Percentiles rank a stretch among this genome's conserved stretches.
These are phyloP conservation scores for Acanthamoeba triangularis DNA, from an alignment of 208 protist genomes.

Conservation along the genomic window DNA sequence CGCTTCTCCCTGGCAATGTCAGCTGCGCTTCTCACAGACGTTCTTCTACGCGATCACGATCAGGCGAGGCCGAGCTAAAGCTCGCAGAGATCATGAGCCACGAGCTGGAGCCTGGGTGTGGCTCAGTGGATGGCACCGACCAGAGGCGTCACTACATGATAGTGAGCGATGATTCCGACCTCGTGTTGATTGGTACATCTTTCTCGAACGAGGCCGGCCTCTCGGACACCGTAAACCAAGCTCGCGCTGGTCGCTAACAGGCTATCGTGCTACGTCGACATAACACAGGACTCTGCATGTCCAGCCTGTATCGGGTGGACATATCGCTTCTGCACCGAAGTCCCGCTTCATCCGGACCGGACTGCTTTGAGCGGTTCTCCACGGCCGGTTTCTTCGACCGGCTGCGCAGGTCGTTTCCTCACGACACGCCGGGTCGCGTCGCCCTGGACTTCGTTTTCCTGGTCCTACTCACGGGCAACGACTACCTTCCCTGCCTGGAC, in stretches of 20 bases:
- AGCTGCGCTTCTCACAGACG: not conserved
- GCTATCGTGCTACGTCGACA: not conserved
- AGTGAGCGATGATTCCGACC: slow-evolving; percentile 48
- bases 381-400: slow-evolving; percentile 12
- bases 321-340: not conserved
- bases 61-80: slow-evolving; percentile 64
- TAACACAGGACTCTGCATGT: slow-evolving; percentile 43
- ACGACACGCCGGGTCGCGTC: not conserved
- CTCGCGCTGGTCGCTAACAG: not conserved
- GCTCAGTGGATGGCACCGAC: not conserved
- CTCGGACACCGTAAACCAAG: not conserved
- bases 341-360: not conserved
- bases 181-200: not conserved
- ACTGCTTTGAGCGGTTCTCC: not conserved
- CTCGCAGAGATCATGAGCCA: not conserved
- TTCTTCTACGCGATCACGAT: not conserved
- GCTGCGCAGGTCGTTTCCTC: slow-evolving; percentile 20
- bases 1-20: not conserved
- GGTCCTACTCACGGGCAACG: slow-evolving; percentile 42
- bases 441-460: slow-evolving; percentile 64
- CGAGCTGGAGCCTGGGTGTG: not conserved
- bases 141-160: slow-evolving; percentile 15
- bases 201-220: not conserved
- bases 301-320: not conserved
- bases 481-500: slow-evolving; percentile 45